Evolutionary conservation across 306 rosid species (phyloP), one percentile per base, ranked within the genome.

Genomic region (Pyrus betulifolia): DNA sequence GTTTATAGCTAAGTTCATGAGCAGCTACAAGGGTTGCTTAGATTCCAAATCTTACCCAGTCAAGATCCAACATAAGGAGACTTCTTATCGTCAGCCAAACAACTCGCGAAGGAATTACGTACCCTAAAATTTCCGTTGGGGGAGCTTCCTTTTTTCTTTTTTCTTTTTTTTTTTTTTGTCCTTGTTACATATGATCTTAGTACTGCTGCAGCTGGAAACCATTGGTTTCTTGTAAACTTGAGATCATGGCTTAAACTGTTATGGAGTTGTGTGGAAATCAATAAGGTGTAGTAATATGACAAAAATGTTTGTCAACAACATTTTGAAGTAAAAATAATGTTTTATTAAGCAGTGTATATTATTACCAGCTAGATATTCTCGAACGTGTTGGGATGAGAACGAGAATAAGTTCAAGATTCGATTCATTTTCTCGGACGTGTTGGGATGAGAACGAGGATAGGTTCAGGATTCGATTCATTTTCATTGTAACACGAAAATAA

Each of bases 1-100:
- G 80, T 87, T 87, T 46, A 87, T 84, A 52, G 88, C 88, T 3
- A 87, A 79, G 70, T 84, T 84, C 79, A 84, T 87, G 90, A 87
- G 88, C 79, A 76, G 18, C 75, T 87, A 79, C 15, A 87, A 86
- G 81, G 72, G 68, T 62, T 62, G 42, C 27, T 40, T 11, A 35
- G 11, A 63, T 58, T 23, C 71, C 18, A 83, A 31, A 72, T 46
- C n/a, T 74, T 49, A 52, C 61, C 74, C 35, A 42, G 51, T 38
- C 71, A 35, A 8, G 52, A 44, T 70, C 69, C 67, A 2, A 21
- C 54, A 40, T 77, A 73, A 67, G 15, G 18, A 68, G 4, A 14
- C 45, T 73, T 42, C 68, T 73, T 59, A 15, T 15, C 25, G 77
- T 2, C 35, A 1, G 35, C 52, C 33, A 58, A 57, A 60, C 42